A percentile compares a stretch with the other conserved stretches of the same genome.
These are phyloP conservation scores for Ogataea trehalophila DNA, from an alignment of 805 yeast species.

Conservation along the genomic window DNA sequence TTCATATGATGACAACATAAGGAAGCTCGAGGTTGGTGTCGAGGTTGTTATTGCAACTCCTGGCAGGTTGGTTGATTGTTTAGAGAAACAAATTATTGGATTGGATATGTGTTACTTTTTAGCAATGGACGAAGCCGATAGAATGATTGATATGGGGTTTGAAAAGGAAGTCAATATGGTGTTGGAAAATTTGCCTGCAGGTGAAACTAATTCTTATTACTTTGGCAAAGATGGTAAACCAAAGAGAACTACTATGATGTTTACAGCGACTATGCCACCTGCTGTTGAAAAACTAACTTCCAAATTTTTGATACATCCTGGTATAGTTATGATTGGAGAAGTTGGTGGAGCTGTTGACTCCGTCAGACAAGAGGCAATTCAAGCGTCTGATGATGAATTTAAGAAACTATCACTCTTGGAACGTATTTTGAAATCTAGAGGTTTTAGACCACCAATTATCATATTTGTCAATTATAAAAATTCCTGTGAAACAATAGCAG, in stretches of 20 bases:
- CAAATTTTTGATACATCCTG: conserved; percentile 59
- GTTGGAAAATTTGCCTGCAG: conserved; percentile 47
- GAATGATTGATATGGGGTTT: conserved; percentile 94
- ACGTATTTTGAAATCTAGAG: conserved; percentile 30
- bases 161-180: conserved; percentile 71
- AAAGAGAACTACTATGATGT: conserved; percentile 76
- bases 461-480: conserved; percentile 77
- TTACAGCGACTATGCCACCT: conserved; percentile 88
- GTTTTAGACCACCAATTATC: conserved; percentile 56
- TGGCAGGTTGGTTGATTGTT: conserved; percentile 79
- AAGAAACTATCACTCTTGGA: conserved; percentile 40
- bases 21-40: conserved; percentile 55
- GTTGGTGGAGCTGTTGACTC: conserved; percentile 61
- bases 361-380: conserved; percentile 66
- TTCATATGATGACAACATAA: conserved; percentile 66
- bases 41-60: conserved; percentile 92
- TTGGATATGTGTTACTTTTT: conserved; percentile 60
- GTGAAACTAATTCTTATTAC: conserved; percentile 37
- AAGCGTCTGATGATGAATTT: conserved; percentile 39
- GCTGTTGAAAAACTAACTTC: conserved; percentile 62
- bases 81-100: conserved; percentile 61
- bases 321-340: conserved; percentile 61
- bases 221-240: conserved; percentile 17
- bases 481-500: conserved; percentile 62
- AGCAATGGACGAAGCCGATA: conserved; percentile 90